Evolutionary conservation across 1,284 basidiomycete species (phyloP).

Genomic region (Cryptococcus sp.): DNA sequence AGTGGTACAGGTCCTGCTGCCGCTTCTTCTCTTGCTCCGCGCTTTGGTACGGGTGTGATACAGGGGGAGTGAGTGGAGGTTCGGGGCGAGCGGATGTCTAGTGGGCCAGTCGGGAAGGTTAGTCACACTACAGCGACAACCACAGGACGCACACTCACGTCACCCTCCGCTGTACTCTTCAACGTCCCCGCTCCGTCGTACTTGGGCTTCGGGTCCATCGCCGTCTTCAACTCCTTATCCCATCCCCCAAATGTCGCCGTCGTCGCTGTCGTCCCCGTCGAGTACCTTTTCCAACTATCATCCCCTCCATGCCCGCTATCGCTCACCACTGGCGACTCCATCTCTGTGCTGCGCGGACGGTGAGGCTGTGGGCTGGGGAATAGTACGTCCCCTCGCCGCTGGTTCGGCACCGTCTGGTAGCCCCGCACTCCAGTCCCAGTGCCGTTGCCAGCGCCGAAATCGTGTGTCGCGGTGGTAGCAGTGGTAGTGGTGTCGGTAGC

Average conservation of each 20-base stretch:
- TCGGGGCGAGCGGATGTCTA: too few relatives aligned
- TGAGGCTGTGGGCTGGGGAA: conserved; percentile 11
- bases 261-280: conserved; percentile 25
- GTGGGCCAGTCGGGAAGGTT: neutral
- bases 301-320: conserved; percentile 28
- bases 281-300: conserved; percentile 17
- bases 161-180: neutral
- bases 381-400: conserved; percentile 3
- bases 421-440: neutral
- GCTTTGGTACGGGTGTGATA: conserved; percentile 23
- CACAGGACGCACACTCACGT: conserved; percentile 5
- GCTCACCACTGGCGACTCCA: conserved; percentile 11
- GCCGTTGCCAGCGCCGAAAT: conserved; percentile 8
- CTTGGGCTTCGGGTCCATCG: conserved; percentile 2
- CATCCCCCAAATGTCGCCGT: conserved; percentile 36
- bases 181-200: neutral
- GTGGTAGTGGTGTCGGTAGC: conserved; percentile 32
- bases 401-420: conserved; percentile 20
- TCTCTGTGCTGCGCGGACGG: conserved; percentile 10
- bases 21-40: conserved; percentile 43
- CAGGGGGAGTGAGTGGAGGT: conserved; percentile 13
- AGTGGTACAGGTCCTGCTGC: conserved; percentile 58
- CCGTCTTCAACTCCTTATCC: conserved; percentile 22
- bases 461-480: conserved; percentile 25
- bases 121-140: neutral